These are phyloP conservation scores for Lignosus rhinocerotis DNA, from an alignment of 1,284 basidiomycete species.

Conservation along the genomic window DNA sequence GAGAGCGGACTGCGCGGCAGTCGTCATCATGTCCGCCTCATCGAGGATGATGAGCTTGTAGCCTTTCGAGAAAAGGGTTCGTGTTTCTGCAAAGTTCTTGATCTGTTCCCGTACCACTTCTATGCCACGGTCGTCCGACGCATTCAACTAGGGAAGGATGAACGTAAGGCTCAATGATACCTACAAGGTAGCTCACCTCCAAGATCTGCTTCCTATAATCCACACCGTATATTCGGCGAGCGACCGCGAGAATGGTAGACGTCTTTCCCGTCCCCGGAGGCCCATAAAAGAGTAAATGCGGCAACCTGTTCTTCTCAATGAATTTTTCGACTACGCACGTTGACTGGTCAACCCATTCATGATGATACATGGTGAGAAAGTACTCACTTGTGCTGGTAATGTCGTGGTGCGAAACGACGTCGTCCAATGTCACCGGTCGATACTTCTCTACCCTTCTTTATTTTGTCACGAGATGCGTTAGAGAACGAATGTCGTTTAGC, in stretches of 20 bases:
- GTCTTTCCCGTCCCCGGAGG: conserved; percentile 99
- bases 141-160: conserved; percentile 71
- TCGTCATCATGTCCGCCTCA: conserved; percentile 99
- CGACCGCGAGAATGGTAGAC: conserved; percentile 96
- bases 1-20: conserved; percentile 94
- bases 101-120: conserved; percentile 99
- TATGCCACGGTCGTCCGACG: conserved; percentile 97
- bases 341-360: neutral
- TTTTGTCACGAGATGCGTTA: neutral
- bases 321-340: conserved; percentile 85
- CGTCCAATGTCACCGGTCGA: conserved; percentile 82
- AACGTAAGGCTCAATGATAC: neutral
- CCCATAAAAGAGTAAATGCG: conserved; percentile 96
- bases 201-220: conserved; percentile 89
- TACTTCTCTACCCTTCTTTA: conserved; percentile 91
- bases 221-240: conserved; percentile 87
- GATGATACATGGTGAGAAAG: neutral
- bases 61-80: conserved; percentile 87
- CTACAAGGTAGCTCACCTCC: conserved; percentile 58
- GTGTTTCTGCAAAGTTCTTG: conserved; percentile 97
- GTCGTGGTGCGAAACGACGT: conserved; percentile 93
- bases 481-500: neutral
- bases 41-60: conserved; percentile 99
- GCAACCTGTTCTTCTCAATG: conserved; percentile 91
- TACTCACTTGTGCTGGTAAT: conserved; percentile 87